These are phyloP conservation scores for Tetraselmis striata DNA, from an alignment of 139 green algal genomes.

Conservation along the genomic window DNA sequence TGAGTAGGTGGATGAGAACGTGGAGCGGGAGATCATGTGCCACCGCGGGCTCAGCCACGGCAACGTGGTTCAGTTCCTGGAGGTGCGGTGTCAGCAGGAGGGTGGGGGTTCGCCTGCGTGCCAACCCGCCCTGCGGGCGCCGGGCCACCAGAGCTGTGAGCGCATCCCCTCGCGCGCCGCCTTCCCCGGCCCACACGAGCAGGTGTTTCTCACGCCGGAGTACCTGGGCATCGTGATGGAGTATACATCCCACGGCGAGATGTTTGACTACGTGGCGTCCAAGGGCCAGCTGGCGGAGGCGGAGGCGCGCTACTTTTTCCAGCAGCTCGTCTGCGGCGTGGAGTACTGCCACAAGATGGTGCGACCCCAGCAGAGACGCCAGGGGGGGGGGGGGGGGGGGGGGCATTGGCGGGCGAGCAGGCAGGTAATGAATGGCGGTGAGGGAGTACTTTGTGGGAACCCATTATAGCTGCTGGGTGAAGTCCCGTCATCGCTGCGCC, in stretches of 20 bases:
- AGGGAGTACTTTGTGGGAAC: not conserved
- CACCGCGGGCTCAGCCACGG: slow-evolving; percentile 45
- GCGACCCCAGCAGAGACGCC: not conserved
- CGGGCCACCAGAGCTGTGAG: too few relatives aligned
- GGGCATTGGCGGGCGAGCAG: too few relatives aligned
- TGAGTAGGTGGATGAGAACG: slow-evolving; percentile 22
- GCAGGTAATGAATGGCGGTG: not conserved
- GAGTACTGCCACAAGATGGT: slow-evolving; percentile 51
- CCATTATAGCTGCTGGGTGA: not conserved
- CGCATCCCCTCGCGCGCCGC: too few relatives aligned
- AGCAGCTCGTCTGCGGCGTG: slow-evolving; percentile 52
- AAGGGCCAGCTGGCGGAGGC: slow-evolving; percentile 27
- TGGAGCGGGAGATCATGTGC: slow-evolving; percentile 50
- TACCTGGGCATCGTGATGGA: slow-evolving; percentile 56
- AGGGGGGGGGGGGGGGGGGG: not conserved
- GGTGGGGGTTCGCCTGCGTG: too few relatives aligned
- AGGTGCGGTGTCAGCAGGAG: slow-evolving; percentile 24
- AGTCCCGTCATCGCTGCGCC: not conserved
- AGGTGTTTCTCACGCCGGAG: slow-evolving; percentile 42
- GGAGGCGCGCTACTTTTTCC: slow-evolving; percentile 49
- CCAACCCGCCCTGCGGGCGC: too few relatives aligned
- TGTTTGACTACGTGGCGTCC: slow-evolving; percentile 9
- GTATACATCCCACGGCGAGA: slow-evolving; percentile 29
- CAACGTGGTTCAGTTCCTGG: slow-evolving; percentile 37
- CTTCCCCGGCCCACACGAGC: too few relatives aligned